Percentiles rank a stretch among this genome's conserved stretches.
phyloP scores from a whole-genome alignment of 305 asterid genomes.

The Fraxinus greggii region DNA sequence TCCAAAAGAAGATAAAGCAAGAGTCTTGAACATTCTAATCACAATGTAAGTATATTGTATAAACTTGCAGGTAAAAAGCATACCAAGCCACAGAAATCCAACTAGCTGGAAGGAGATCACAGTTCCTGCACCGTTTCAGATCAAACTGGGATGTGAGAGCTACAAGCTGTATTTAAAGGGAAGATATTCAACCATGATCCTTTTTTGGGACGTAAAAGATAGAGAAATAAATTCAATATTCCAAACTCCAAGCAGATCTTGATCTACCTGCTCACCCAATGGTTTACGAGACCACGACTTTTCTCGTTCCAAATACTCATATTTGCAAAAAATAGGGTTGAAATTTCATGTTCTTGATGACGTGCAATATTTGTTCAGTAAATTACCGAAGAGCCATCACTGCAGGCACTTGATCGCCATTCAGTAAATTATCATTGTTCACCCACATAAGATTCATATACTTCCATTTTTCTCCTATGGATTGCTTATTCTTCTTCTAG shows the following conservation, averaged over 20 bases:
- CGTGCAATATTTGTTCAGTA: too few relatives aligned
- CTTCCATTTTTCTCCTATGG: too few relatives aligned
- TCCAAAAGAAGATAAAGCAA: conserved; percentile 23
- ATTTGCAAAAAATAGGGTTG: too few relatives aligned
- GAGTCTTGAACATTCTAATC: not conserved
- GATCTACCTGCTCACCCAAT: conserved; percentile 54
- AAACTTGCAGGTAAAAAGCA: conserved; percentile 6
- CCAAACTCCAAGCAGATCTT: conserved; percentile 8
- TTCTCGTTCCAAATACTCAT: conserved; percentile 66
- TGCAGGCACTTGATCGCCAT: too few relatives aligned
- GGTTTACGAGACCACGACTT: conserved; percentile 64
- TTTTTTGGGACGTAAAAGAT: conserved; percentile 12
- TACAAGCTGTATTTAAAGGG: conserved; percentile 46
- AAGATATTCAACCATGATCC: conserved; percentile 21
- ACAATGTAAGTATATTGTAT: not conserved
- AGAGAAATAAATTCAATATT: not conserved
- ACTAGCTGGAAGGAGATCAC: conserved; percentile 72
- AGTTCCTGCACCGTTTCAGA: conserved; percentile 59
- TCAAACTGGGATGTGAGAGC: conserved; percentile 45
- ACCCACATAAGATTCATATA: too few relatives aligned
- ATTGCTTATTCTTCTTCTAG: too few relatives aligned
- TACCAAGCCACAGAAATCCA: conserved; percentile 93
- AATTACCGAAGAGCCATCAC: too few relatives aligned
- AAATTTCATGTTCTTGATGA: too few relatives aligned
- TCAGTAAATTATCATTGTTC: too few relatives aligned